These are phyloP conservation scores for Globisporangium splendens DNA, from an alignment of 352 stramenopile genomes.

Conservation along the genomic window DNA sequence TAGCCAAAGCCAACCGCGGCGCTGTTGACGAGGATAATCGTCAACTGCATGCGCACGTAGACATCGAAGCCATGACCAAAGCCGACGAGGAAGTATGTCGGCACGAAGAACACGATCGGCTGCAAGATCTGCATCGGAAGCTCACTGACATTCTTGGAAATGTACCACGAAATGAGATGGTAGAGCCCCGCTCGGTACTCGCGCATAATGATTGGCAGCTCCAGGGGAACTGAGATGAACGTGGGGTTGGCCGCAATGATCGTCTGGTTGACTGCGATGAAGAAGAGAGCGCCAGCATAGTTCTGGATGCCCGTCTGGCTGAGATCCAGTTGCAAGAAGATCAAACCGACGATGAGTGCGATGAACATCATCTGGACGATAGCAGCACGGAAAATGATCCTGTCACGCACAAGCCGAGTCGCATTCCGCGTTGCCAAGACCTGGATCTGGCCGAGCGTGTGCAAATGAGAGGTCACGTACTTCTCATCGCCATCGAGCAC, in stretches of 20 bases:
- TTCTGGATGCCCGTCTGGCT: no score
- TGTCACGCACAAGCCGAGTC: no score
- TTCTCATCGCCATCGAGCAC: no score
- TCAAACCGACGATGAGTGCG: no score
- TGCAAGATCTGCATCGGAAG: constrained; percentile 41
- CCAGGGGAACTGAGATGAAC: constrained; percentile 35
- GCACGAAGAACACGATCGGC: constrained; percentile 35
- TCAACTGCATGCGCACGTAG: constrained; percentile 33
- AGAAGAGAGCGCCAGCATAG: no score
- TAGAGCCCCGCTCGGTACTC: constrained; percentile 40
- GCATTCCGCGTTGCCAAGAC: constrained; percentile 46
- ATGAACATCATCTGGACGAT: no score
- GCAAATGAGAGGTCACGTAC: no score
- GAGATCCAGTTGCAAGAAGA: no score
- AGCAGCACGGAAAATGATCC: no score
- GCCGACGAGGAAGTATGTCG: constrained; percentile 37
- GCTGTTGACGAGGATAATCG: constrained; percentile 38
- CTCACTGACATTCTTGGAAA: constrained; percentile 51
- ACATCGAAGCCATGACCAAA: constrained; percentile 31
- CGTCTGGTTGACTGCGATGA: constrained; percentile 34
- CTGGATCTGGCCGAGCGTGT: no score
- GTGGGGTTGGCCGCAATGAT: constrained; percentile 27
- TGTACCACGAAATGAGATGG: constrained; percentile 34
- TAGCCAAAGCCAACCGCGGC: constrained; percentile 34
- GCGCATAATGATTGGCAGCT: constrained; percentile 37